Conservation (phyloP, 768 basidiomycete genomes). For the Termitomyces sp. region DNA sequence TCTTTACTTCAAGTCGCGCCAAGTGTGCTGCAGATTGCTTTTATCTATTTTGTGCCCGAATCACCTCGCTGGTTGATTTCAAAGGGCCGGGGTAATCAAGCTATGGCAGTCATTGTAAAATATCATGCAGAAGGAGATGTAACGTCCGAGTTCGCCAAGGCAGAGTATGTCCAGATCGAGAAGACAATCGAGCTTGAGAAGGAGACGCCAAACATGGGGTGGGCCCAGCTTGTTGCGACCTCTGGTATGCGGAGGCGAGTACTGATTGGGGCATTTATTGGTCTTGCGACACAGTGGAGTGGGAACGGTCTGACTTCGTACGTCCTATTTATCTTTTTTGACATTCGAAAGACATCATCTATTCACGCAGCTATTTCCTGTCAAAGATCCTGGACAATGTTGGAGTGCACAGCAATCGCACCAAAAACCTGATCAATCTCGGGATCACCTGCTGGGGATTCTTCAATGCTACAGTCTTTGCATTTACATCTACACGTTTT, state of each 20-base stretch:
- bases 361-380: constrained; percentile 41
- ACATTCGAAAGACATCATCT: not conserved
- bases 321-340: not conserved
- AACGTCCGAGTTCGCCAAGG: constrained; percentile 47
- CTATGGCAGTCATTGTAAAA: constrained; percentile 39
- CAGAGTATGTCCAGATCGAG: constrained; percentile 52
- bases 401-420: constrained; percentile 42
- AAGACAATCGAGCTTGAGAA: constrained; percentile 47
- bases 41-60: constrained; percentile 57
- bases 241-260: constrained; percentile 47
- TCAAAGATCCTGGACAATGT: constrained; percentile 48
- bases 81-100: constrained; percentile 45
- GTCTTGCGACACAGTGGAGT: constrained; percentile 58
- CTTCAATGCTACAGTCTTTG: constrained; percentile 44
- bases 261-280: constrained; percentile 42
- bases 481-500: constrained; percentile 44
- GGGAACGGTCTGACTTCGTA: constrained; percentile 56
- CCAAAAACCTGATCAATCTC: constrained; percentile 52
- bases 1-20: constrained; percentile 52
- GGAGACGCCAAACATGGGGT: constrained; percentile 39
- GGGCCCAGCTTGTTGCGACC: constrained; percentile 38
- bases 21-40: constrained; percentile 43
- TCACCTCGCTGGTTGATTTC: constrained; percentile 62
- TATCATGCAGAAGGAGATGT: constrained; percentile 59
- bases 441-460: constrained; percentile 51